These are phyloP conservation scores for Sarcodon sp. DNA, from an alignment of 768 basidiomycete species.

Conservation along the genomic window DNA sequence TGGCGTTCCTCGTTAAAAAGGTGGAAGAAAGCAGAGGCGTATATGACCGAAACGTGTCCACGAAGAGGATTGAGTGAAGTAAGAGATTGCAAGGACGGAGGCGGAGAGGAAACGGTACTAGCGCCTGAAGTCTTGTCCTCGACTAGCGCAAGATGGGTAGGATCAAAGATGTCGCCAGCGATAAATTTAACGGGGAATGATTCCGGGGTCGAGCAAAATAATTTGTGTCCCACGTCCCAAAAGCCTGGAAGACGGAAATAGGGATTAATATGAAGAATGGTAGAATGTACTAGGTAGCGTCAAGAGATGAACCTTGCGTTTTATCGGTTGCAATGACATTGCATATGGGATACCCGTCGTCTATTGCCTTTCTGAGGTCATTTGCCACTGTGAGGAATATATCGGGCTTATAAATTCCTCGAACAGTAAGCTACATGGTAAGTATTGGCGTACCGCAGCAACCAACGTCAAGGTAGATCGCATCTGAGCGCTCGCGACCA, in stretches of 20 bases:
- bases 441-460: conserved; percentile 25
- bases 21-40: conserved; percentile 37
- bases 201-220: conserved; percentile 39
- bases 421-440: too few relatives aligned
- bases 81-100: conserved; percentile 18
- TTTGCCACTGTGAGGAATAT: conserved; percentile 21
- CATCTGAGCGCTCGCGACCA: conserved; percentile 20
- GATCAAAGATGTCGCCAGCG: conserved; percentile 40
- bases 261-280: not conserved
- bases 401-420: not conserved
- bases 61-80: conserved; percentile 30
- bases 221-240: conserved; percentile 49
- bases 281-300: not conserved
- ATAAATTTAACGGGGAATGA: conserved; percentile 44
- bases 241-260: conserved; percentile 23
- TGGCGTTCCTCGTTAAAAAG: conserved; percentile 31
- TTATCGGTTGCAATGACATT: conserved; percentile 27
- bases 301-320: conserved; percentile 15
- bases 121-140: conserved; percentile 12
- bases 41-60: conserved; percentile 34
- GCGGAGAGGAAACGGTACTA: conserved; percentile 7
- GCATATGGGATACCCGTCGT: conserved; percentile 28
- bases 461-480: conserved; percentile 30
- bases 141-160: conserved; percentile 22
- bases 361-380: conserved; percentile 25